Percentiles rank a stretch among this genome's conserved stretches.
Conservation (phyloP, 2,329 filamentous ascomycete genomes). For the Diaporthe ampelina region DNA sequence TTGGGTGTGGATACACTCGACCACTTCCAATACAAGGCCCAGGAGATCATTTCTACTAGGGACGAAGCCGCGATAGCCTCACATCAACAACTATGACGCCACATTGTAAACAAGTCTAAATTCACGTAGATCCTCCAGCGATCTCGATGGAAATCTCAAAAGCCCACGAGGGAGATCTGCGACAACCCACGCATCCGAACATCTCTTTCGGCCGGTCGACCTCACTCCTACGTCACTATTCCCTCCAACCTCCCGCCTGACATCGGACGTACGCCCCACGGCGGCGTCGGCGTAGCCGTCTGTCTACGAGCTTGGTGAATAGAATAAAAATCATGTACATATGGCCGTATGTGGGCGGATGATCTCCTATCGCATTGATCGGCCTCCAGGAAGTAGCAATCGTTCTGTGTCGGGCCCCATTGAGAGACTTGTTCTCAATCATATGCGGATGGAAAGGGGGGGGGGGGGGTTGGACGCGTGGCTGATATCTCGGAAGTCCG, state of each 20-base stretch:
- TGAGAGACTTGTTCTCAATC: too few species aligned
- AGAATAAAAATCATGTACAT: neutral
- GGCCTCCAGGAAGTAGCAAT: too few species aligned
- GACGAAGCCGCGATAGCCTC: too few species aligned
- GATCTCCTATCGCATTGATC: neutral
- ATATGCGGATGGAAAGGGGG: too few species aligned
- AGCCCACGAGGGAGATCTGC: neutral
- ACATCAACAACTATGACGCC: too few species aligned
- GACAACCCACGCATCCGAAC: neutral
- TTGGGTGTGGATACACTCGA: neutral
- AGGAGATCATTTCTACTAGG: too few species aligned
- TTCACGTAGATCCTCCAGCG: neutral
- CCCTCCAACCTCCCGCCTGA: too few species aligned
- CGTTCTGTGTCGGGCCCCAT: neutral
- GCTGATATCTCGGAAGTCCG: too few species aligned
- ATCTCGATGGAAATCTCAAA: neutral
- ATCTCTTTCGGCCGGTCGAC: neutral
- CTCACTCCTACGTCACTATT: neutral
- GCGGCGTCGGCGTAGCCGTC: neutral
- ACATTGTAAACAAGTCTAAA: too few species aligned
- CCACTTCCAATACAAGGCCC: too few species aligned
- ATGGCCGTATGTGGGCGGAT: neutral
- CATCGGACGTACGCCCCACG: neutral
- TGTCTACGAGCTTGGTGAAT: neutral
- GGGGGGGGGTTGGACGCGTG: too few species aligned